Evolutionary conservation across 1,284 basidiomycete genomes (phyloP).

Genomic region (Coniferiporia weirii): DNA sequence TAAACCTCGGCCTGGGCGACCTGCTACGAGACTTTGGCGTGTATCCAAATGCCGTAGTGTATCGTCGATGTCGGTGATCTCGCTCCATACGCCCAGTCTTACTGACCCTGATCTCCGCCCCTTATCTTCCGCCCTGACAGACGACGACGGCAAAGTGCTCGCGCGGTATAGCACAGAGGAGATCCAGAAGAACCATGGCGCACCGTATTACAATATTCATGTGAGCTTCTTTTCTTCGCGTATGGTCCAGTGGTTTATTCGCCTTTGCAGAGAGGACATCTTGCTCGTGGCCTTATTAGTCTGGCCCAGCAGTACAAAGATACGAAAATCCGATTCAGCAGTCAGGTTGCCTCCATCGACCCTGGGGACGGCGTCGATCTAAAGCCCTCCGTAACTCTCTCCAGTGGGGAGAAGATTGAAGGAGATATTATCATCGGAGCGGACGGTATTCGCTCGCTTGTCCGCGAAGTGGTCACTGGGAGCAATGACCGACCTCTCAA

Average conservation of each 20-base stretch:
- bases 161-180: constrained; percentile 34
- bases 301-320: background rate
- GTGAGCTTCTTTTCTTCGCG: background rate
- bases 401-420: constrained; percentile 39
- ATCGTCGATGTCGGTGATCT: constrained; percentile 28
- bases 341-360: background rate
- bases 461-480: background rate
- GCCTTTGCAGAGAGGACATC: background rate
- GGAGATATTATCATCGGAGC: constrained; percentile 57
- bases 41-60: constrained; percentile 35
- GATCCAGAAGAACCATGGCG: constrained; percentile 38
- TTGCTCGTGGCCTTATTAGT: background rate
- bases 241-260: too few relatives aligned
- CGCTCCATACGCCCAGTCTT: background rate
- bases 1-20: constrained; percentile 45
- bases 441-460: background rate
- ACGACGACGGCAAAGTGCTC: constrained; percentile 38
- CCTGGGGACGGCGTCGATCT: too few relatives aligned
- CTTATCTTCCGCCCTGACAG: constrained; percentile 28
- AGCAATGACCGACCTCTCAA: background rate
- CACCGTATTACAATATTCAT: constrained; percentile 52
- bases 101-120: too few relatives aligned
- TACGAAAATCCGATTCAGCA: background rate
- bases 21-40: constrained; percentile 38
- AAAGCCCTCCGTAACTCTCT: constrained; percentile 32